A percentile compares a stretch with the other conserved stretches of the same genome.
Conservation (phyloP, 148 eudicot genomes). For the Cornus kousa region DNA sequence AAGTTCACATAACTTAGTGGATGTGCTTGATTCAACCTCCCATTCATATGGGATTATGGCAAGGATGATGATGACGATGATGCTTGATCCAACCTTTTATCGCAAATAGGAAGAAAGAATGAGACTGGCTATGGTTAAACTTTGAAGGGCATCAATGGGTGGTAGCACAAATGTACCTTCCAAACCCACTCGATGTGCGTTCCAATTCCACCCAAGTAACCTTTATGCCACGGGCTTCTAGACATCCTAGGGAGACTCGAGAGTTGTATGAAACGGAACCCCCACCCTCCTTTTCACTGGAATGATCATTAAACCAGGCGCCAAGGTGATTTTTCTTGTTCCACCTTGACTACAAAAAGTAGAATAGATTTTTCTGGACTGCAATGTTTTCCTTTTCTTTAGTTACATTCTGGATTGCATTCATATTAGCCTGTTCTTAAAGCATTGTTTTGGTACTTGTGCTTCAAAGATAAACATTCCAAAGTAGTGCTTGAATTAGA, state of each 20-base stretch:
- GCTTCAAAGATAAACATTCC: background rate
- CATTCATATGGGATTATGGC: too few species aligned
- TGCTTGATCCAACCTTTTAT: background rate
- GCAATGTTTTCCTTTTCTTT: background rate
- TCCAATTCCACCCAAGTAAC: background rate
- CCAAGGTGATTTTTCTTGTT: background rate
- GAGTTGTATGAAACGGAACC: background rate
- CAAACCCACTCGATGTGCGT: background rate
- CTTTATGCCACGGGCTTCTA: background rate
- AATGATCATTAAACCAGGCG: background rate
- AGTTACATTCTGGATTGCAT: background rate
- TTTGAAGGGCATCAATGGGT: background rate
- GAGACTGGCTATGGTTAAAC: background rate
- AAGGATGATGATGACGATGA: too few species aligned
- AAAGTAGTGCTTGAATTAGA: background rate
- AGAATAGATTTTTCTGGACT: background rate
- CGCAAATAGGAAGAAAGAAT: background rate
- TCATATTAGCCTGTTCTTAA: background rate
- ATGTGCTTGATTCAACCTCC: background rate
- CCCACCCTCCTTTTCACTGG: background rate
- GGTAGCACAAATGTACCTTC: conserved; percentile 1
- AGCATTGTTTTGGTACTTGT: background rate
- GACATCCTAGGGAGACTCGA: conserved; percentile 2
- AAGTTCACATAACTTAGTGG: background rate
- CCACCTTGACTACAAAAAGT: background rate